Conservation (phyloP, 106 monocot genomes). For the Dendrobium nobile region DNA sequence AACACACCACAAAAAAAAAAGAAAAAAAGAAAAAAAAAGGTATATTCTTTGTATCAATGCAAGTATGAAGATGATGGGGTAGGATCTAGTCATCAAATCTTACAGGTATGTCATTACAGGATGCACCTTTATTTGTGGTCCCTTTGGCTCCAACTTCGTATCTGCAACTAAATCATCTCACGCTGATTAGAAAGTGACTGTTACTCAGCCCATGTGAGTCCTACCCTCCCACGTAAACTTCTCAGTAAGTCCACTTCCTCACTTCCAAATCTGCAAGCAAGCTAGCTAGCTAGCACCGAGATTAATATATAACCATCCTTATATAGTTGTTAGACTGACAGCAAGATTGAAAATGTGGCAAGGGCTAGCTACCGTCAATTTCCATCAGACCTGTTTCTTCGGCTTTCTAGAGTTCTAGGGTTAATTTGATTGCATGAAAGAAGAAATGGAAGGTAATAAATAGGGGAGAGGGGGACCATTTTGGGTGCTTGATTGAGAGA, state of each 20-base stretch:
- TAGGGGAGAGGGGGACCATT: too few relatives aligned
- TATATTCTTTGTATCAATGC: too few relatives aligned
- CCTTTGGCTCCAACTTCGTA: background rate
- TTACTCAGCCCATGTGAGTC: background rate
- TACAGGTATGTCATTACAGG: background rate
- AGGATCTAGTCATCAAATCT: conserved; percentile 8
- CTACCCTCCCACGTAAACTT: background rate
- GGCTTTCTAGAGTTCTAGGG: too few relatives aligned
- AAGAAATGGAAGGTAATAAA: too few relatives aligned
- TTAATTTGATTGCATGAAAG: too few relatives aligned
- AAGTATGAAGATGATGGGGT: conserved; percentile 6
- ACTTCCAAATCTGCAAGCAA: background rate
- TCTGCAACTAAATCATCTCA: conserved; percentile 13
- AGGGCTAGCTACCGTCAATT: too few relatives aligned
- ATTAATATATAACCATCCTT: too few relatives aligned
- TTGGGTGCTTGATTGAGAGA: too few relatives aligned
- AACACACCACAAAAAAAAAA: too few relatives aligned
- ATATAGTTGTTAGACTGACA: background rate
- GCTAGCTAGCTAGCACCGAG: too few relatives aligned
- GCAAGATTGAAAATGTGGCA: background rate
- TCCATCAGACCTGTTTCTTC: too few relatives aligned
- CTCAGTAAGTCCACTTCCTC: background rate
- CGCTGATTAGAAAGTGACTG: background rate
- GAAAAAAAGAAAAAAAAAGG: too few relatives aligned
- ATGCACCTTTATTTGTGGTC: conserved; percentile 9